Evolutionary conservation across 2,329 filamentous ascomycete genomes (phyloP), one percentile per base, ranked within the genome.

Genomic region (Daldinia sp.): DNA sequence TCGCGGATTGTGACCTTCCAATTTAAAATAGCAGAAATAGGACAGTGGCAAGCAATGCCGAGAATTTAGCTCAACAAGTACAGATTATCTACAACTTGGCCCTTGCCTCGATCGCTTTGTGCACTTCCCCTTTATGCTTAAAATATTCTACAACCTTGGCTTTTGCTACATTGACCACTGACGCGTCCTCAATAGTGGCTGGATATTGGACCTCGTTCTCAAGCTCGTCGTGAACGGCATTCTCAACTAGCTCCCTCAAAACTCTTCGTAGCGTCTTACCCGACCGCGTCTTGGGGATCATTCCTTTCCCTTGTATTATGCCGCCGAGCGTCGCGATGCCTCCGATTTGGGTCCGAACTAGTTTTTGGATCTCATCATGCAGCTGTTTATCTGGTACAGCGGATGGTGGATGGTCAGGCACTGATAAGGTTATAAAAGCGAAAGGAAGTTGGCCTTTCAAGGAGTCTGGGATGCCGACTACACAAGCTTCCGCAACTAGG

Each of bases 361-460:
- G 85, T 33, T 79, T 81, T 74, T 96, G 93, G 44, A 96, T 88
- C 78, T 94, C 92, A n/a, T 74, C 70, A 15, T 79, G 78, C 6
- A 89, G 75, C 50, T 80, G 63, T 1, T 77, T 69, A 35, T 85
- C 81, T 0, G 86, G 85, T 3, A 87, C 79, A 9, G 87, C 87
- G 7, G 84, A 85, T 1, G 79, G 72, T 4, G 83, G 87, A 78
- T 87, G 85, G 3, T 84, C 78, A 12, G 84, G 74, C 1, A 78
- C 76, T 2, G 81, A 82, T 18, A 86, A 81, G 0, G 86, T 91
- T 73, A 97, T 85, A 78, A 98, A 97, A 9, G 94, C 94, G 76
- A 98, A 97, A 0, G 95, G 94, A 5, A 97, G 86, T 74, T 97
- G 93, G 18, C 94, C 95, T 79, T 98, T 98, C 48, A 97, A 84